Conservation (phyloP, 2,329 filamentous ascomycete genomes). For the Acephala macrosclerotiorum region DNA sequence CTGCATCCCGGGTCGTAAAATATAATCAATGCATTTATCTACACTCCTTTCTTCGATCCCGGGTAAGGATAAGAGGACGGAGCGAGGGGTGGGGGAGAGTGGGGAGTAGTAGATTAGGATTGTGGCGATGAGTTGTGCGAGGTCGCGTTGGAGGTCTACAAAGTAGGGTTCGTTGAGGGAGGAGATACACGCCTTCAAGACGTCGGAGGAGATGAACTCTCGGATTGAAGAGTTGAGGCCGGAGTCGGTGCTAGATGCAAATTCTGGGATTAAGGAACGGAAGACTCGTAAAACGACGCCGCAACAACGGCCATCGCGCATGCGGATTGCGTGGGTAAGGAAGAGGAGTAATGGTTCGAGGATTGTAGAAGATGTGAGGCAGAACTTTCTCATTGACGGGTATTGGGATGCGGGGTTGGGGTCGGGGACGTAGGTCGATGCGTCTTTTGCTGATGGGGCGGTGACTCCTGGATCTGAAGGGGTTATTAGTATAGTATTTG, state of each 20-base stretch:
- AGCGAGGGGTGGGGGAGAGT: constrained; percentile 72
- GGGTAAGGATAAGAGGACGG: constrained; percentile 81
- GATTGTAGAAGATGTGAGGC: constrained; percentile 78
- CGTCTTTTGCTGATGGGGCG: constrained; percentile 36
- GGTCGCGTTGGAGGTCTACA: constrained; percentile 92
- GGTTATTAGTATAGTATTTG: constrained; percentile 18
- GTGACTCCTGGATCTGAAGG: constrained; percentile 30
- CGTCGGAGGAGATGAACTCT: constrained; percentile 88
- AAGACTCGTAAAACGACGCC: constrained; percentile 87
- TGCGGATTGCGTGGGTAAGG: constrained; percentile 87
- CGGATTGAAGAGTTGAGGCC: constrained; percentile 68
- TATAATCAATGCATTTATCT: constrained; percentile 65
- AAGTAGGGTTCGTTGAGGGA: constrained; percentile 96
- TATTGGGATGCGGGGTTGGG: constrained; percentile 33
- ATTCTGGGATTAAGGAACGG: constrained; percentile 83
- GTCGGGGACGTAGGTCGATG: constrained; percentile 38
- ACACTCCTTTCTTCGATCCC: constrained; percentile 76
- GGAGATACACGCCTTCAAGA: constrained; percentile 87
- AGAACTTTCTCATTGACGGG: constrained; percentile 79
- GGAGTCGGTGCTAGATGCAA: constrained; percentile 55
- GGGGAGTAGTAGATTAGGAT: constrained; percentile 81
- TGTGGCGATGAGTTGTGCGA: constrained; percentile 85
- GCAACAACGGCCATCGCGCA: constrained; percentile 89
- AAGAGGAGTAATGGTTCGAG: constrained; percentile 91
- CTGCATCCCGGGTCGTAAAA: constrained; percentile 64